Base-by-base conservation (phyloP, 1,139 yeast genomes). In the Candida sp. region DNA sequence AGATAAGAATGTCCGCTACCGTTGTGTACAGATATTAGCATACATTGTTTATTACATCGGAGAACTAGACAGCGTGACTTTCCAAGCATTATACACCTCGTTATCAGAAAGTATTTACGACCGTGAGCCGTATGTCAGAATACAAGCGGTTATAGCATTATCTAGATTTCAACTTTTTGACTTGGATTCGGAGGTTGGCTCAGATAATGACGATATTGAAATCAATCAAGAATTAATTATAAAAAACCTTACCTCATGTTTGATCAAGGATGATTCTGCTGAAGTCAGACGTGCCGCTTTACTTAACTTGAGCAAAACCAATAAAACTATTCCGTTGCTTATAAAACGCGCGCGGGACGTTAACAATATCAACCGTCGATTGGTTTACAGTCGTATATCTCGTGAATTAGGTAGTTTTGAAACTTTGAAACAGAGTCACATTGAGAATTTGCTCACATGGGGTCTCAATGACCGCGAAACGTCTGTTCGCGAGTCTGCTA, bases 261-360 rank as follows among this genome's bases (percentile, higher is more conserved):
- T 90, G 54, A 84, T 82, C 54, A 79, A 84, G 56, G 99, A 93
- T 61, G 80, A 89, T 2, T 84, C 84, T 53, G 83, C 97, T 0
- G 99, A 93, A 51, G 97, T 91, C 1, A 76, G 99, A 52, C 73
- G 97, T 43, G 90, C 96, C 0, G 95, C 93, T 1, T 64, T 90
- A 53, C 66, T 86, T 39, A 87, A 89, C 56, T 60, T 91, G 33
- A 78, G 76, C 21, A 83, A 82, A 53, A 78, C 76, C 39, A 58
- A 65, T 9, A 52, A 58, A 1, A 84, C 91, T 0, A 66, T 81
- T 25, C 82, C 86, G 0, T 75, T 72, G 47, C 66, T 90, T 1
- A 66, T 90, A 39, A 95, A 87, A 55, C 74, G 98, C 49, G 96
- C 96, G 0, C 76, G 96, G 47, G 99, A 93, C 61, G 70, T 73